Conservation (phyloP, 768 basidiomycete species). For the Gymnopilus junonius region DNA sequence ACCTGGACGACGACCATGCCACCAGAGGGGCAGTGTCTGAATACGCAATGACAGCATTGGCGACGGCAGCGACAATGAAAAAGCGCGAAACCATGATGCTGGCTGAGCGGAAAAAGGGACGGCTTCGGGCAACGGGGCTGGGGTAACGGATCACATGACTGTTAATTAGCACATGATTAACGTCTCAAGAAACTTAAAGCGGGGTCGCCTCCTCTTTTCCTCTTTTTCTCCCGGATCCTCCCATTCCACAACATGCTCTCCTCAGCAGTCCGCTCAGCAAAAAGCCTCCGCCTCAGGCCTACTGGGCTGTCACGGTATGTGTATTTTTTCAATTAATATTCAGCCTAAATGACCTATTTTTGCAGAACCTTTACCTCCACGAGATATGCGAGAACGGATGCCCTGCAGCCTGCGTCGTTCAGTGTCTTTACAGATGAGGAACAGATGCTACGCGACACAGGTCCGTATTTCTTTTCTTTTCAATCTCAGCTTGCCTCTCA, state of each 20-base stretch:
- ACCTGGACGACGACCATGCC: constrained; percentile 76
- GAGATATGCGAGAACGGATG: constrained; percentile 32
- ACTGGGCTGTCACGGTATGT: constrained; percentile 17
- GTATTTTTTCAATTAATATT: not conserved
- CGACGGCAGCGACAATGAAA: constrained; percentile 48
- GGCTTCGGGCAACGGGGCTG: no score
- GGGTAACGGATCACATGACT: constrained; percentile 28
- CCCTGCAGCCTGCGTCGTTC: constrained; percentile 55
- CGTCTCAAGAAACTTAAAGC: not conserved
- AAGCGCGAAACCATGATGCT: constrained; percentile 46
- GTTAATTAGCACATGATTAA: constrained; percentile 22
- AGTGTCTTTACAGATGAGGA: constrained; percentile 94
- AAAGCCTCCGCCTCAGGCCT: constrained; percentile 15
- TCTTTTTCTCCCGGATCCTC: constrained; percentile 4
- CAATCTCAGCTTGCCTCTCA: constrained; percentile 3
- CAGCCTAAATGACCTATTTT: not conserved
- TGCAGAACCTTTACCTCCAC: constrained; percentile 44
- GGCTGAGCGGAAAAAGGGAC: no score
- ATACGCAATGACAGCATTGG: constrained; percentile 57
- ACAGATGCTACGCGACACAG: constrained; percentile 88
- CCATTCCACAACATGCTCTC: constrained; percentile 26
- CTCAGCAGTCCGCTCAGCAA: constrained; percentile 26
- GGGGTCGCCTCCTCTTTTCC: no score
- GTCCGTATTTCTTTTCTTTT: constrained; percentile 45
- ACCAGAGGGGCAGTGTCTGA: constrained; percentile 67